Base-by-base conservation (phyloP, 345 rosid genomes). In the Salix purpurea region DNA sequence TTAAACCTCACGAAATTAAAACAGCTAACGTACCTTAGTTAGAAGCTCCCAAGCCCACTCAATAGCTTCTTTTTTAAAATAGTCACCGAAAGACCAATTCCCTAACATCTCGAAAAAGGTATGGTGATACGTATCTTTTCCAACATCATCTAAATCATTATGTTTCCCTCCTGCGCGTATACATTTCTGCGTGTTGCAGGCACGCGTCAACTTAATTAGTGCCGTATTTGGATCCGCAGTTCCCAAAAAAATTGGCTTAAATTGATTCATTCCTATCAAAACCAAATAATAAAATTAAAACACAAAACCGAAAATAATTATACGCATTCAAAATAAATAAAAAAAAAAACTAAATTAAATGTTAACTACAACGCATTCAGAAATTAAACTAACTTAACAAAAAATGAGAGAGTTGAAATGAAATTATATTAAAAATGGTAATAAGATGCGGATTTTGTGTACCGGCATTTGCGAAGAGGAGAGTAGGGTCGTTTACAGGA, bases 101-200 rank as follows among this genome's bases (percentile, higher is more conserved):
- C 99, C 99, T 15, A 96, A 88, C 99, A 96, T 96, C 84, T 96
- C 98, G 79, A 96, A 96, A 92, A 96, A 93, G n/a, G 99, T 93
- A 74, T 96, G 99, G 79, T 96, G 98, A 79, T 96, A 96, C 28
- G 99, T 96, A 74, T 96, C 99, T 79, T 96, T 93, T 44, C 99
- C 99, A 6, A 96, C 99, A 81, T 96, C 99, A 48, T 96, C 99
- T 3, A 96, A 90, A 82, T 96, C 99, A 71, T 96, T 96, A 80
- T 96, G 98, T 85, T 96, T 96, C 48, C 97, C 99, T 34, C 98
- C 99, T 4, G 99, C 99, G 19, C 98, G 92, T 54, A 96, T 96
- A 79, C 97, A 96, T 89, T 96, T 96, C 73, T 96, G 99, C 28
- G 98, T 93, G 85, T 93, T 91, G 86, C 90, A 93, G 23, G 97